A percentile compares a stretch with the other conserved stretches of the same genome.
phyloP scores from a whole-genome alignment of 495 filamentous ascomycete genomes.

The Talaromyces nanjingensis region DNA sequence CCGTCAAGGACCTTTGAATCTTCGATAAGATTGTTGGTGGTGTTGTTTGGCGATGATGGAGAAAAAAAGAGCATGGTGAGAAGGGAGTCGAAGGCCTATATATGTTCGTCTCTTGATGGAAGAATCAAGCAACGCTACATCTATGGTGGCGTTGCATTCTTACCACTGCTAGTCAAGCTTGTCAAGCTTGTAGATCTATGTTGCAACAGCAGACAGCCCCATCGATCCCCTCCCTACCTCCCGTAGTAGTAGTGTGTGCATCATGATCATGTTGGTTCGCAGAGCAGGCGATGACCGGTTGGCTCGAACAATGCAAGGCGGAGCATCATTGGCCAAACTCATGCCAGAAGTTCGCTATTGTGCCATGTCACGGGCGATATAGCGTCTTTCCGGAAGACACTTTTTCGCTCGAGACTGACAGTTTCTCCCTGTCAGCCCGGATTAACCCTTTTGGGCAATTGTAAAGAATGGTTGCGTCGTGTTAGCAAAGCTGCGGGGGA shows the following conservation, averaged over 20 bases:
- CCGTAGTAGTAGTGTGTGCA: not conserved
- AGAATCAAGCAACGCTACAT: not conserved
- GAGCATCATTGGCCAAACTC: not conserved
- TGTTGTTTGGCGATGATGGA: not conserved
- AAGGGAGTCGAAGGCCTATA: not conserved
- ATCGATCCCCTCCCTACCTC: not conserved
- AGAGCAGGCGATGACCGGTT: not conserved
- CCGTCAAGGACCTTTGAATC: constrained; percentile 4
- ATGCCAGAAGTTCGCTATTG: not conserved
- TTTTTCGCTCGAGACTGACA: not conserved
- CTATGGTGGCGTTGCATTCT: not conserved
- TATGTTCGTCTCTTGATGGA: not conserved
- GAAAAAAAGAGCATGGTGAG: not conserved
- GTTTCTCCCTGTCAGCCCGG: not conserved
- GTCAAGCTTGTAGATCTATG: not conserved
- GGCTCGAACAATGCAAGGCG: not conserved
- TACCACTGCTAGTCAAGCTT: not conserved
- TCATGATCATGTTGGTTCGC: not conserved
- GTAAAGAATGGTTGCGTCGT: not conserved
- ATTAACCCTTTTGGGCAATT: not conserved
- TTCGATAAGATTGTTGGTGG: not conserved
- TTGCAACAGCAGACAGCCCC: not conserved
- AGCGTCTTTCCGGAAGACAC: not conserved
- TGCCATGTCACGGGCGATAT: not conserved
- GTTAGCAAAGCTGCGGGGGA: not conserved